Base-by-base conservation (phyloP, 257 asterid species). In the Solanum sejunctum region DNA sequence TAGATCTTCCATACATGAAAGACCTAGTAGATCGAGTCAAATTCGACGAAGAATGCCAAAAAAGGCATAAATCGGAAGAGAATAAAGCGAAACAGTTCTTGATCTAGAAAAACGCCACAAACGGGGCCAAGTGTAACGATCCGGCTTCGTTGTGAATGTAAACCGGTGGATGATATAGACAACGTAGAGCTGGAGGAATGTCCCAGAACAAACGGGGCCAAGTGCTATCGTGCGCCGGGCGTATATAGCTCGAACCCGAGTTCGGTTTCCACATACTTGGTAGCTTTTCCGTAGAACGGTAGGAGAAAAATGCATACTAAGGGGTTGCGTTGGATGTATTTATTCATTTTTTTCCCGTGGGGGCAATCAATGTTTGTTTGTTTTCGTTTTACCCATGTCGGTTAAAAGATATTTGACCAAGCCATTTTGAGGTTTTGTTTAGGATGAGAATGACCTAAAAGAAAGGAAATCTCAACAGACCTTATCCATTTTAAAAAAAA, bases 201-300 rank as follows among this genome's bases (percentile, higher is more conserved):
- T 75, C 71, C 88, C 85, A 85, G 88, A 89, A 85, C 75, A 87
- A 83, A 88, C 56, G 81, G 80, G 86, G 90, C 47, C 55, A 84
- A 49, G 51, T 67, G 88, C 90, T 26, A 26, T 26, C 26, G 26
- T 26, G 26, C 26, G 26, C 26, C 26, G 26, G 26, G 26, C 26
- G 26, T 26, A 26, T 26, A 26, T 26, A 26, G 26, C 26, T 1
- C 26, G 26, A 26, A 26, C 26, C 26, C 26, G 26, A 26, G 26
- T 26, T 0, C 64, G 28, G 36, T 47, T 66, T 72, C 85, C 21
- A 73, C 81, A 73, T 73, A 73, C 81, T 73, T 47, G 81, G 36
- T 73, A 41, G 81, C 17, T 47, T 73, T 45, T 73, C 58, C 43
- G n/a, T 21, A 52, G 20, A 55, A 21, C 7, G 60, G 5, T 47